Evolutionary conservation across 2,329 filamentous ascomycete species (phyloP).

Genomic region (Stachybotrys chlorohalonatus): DNA sequence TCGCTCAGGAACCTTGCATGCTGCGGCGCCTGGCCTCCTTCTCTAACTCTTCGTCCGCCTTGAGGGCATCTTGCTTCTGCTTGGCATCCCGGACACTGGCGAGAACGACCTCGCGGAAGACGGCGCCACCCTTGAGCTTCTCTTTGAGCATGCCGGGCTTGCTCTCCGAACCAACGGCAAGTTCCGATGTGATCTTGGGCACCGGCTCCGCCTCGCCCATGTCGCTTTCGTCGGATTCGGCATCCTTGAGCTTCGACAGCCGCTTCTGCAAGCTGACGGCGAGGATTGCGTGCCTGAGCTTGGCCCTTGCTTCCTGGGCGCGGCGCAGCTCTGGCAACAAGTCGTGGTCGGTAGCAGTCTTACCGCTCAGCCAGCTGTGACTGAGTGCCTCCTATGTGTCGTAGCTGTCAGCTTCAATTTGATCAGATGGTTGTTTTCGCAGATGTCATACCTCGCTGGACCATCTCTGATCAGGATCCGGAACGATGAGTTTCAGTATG

Average conservation of each 20-base stretch:
- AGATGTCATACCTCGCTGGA: slow-evolving; percentile 54
- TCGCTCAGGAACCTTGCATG: slow-evolving; percentile 8
- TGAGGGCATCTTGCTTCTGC: slow-evolving; percentile 68
- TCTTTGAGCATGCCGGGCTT: slow-evolving; percentile 32
- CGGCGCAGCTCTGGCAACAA: slow-evolving; percentile 86
- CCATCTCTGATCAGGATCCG: slow-evolving; percentile 66
- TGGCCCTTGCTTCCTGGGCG: slow-evolving; percentile 84
- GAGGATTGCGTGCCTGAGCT: slow-evolving; percentile 87
- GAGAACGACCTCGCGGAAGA: slow-evolving; percentile 89
- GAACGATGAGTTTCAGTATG: slow-evolving; percentile 72
- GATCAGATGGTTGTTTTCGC: too few relatives aligned
- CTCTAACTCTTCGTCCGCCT: slow-evolving; percentile 50
- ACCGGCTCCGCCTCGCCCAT: slow-evolving; percentile 49
- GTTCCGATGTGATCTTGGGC: slow-evolving; percentile 20
- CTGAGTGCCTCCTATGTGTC: slow-evolving; percentile 57
- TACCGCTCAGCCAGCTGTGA: slow-evolving; percentile 83
- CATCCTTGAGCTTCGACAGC: slow-evolving; percentile 88
- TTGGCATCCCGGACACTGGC: slow-evolving; percentile 78
- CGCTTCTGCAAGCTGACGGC: slow-evolving; percentile 93
- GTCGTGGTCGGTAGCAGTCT: slow-evolving; percentile 91
- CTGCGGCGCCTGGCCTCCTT: slow-evolving; percentile 34
- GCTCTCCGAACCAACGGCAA: slow-evolving; percentile 20
- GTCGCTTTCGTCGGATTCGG: slow-evolving; percentile 77
- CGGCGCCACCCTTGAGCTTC: slow-evolving; percentile 39
- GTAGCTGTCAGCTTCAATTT: slow-evolving; percentile 7